These are phyloP conservation scores for Pelagophyceae sp. DNA, from an alignment of 352 stramenopile genomes.

Conservation along the genomic window DNA sequence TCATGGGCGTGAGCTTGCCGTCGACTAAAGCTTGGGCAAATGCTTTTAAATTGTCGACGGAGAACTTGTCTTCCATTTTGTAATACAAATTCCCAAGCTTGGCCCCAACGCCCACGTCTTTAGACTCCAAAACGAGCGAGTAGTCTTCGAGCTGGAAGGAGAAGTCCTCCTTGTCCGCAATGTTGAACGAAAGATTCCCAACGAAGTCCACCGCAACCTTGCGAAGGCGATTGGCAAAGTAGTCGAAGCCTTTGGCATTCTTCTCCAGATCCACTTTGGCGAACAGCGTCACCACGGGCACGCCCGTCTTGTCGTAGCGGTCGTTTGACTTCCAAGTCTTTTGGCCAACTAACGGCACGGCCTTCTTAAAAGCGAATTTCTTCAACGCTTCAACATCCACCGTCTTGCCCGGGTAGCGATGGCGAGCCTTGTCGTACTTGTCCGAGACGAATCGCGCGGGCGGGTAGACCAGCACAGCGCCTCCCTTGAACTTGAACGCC, in stretches of 20 bases:
- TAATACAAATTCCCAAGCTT: constrained; percentile 20
- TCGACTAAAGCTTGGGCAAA: constrained; percentile 14
- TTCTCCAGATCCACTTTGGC: constrained; percentile 20
- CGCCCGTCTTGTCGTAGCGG: background rate
- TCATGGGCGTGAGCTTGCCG: background rate
- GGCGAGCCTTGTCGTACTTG: constrained; percentile 1
- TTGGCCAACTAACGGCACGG: constrained; percentile 6
- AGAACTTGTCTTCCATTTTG: constrained; percentile 13
- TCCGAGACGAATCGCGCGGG: constrained; percentile 4
- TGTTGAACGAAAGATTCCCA: background rate
- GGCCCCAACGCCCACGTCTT: constrained; percentile 17
- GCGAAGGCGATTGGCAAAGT: constrained; percentile 24
- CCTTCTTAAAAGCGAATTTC: constrained; percentile 16
- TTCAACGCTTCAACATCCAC: constrained; percentile 13
- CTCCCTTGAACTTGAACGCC: constrained; percentile 8
- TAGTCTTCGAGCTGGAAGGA: constrained; percentile 8
- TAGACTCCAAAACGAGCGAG: background rate
- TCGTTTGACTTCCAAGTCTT: constrained; percentile 16
- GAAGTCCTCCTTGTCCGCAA: constrained; percentile 25
- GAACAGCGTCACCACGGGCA: constrained; percentile 23
- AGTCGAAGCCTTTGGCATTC: constrained; percentile 24
- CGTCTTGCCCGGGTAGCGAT: background rate
- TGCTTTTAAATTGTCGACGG: constrained; percentile 13
- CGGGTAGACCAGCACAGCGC: constrained; percentile 9
- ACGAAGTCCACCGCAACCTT: constrained; percentile 24